These are phyloP conservation scores for Salvia sclarea DNA, from an alignment of 305 asterid genomes.

Conservation along the genomic window DNA sequence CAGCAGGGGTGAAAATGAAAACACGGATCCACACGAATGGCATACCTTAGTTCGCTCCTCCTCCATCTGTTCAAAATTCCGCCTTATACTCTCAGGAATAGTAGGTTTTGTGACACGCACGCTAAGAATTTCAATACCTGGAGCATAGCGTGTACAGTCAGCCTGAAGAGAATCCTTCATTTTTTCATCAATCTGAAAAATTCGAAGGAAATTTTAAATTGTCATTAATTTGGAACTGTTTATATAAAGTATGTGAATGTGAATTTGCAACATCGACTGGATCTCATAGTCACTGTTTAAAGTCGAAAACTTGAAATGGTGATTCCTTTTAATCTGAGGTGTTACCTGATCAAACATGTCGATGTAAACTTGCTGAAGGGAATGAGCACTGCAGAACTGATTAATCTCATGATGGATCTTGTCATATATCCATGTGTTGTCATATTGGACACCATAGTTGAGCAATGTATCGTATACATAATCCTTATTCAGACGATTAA, in stretches of 20 bases:
- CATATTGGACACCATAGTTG: conserved; percentile 90
- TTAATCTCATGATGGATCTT: conserved; percentile 99
- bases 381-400: conserved; percentile 94
- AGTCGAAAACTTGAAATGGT: neutral
- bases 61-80: conserved; percentile 92
- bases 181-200: conserved; percentile 87
- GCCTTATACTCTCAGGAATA: conserved; percentile 84
- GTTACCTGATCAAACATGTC: conserved; percentile 99
- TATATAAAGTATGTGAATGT: conserved; percentile 16
- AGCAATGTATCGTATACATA: conserved; percentile 77
- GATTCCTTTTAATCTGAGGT: neutral
- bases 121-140: conserved; percentile 93
- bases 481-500: conserved; percentile 88
- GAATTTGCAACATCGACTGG: conserved; percentile 13
- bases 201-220: conserved; percentile 6
- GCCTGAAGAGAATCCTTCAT: conserved; percentile 99
- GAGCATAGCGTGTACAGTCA: conserved; percentile 98
- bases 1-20: conserved; percentile 16
- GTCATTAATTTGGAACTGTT: conserved; percentile 17
- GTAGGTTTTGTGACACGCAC: conserved; percentile 96
- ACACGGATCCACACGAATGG: neutral
- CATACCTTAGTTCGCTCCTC: conserved; percentile 97
- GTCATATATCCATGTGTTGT: conserved; percentile 98
- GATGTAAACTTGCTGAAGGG: conserved; percentile 97
- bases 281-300: neutral